These are phyloP conservation scores for Didymella segeticola DNA, from an alignment of 2,329 filamentous ascomycete species.

Conservation along the genomic window DNA sequence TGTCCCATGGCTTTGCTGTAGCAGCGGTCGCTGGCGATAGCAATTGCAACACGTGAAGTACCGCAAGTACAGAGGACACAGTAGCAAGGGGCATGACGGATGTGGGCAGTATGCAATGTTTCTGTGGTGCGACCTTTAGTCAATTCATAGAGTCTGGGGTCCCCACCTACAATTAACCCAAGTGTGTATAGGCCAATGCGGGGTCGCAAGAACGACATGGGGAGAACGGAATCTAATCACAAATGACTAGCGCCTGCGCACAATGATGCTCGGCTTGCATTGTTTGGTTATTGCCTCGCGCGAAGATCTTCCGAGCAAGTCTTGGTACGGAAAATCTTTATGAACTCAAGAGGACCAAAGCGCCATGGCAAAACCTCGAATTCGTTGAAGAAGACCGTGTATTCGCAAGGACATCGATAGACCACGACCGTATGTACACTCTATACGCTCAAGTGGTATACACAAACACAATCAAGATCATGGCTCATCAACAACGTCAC, in stretches of 20 bases:
- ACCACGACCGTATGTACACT: constrained; percentile 9
- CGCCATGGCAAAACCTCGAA: background rate
- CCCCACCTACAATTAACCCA: background rate
- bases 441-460: constrained; percentile 7
- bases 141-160: background rate
- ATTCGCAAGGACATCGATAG: constrained; percentile 5
- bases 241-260: constrained; percentile 1
- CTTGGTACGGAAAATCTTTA: constrained; percentile 10
- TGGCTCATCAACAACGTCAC: constrained; percentile 9
- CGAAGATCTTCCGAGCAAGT: background rate
- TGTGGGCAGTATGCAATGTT: background rate
- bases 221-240: background rate
- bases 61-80: background rate
- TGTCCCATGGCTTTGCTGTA: constrained; percentile 14
- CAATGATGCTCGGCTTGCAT: constrained; percentile 1
- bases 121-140: background rate
- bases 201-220: constrained; percentile 4
- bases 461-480: background rate
- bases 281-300: background rate
- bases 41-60: background rate
- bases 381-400: background rate
- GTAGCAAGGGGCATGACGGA: background rate
- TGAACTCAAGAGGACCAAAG: background rate
- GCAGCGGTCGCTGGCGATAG: background rate
- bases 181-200: background rate